Base-by-base conservation (phyloP, 2,329 filamentous ascomycete species). In the Mycosphaerella arachidis region DNA sequence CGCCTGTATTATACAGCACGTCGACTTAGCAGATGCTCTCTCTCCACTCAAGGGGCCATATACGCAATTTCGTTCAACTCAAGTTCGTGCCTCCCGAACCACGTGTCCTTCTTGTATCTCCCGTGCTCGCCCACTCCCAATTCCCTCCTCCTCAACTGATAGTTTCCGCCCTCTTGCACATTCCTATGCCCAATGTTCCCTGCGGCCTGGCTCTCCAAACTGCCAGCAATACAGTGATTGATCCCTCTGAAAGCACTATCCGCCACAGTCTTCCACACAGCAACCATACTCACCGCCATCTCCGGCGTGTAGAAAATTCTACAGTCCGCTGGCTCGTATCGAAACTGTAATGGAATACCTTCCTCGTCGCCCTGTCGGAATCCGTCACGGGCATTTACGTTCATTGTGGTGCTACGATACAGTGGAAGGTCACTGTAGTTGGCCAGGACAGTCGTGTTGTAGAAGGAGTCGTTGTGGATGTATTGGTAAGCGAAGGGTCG, bases 241-340 rank as follows among this genome's bases (percentile, higher is more conserved):
- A 65, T 55, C 8, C 68, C 69, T 29, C 67, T 66, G 62, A 68
- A 74, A 3, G 70, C 71, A 1, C 67, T 69, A 56, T 73, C 70
- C 5, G 71, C 72, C 1, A 72, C 71, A 1, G 69, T 70, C 68
- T 78, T 78, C 81, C 81, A 83, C 20, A 79, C 70, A 43, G 76
- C 77, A 9, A 73, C 73, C 50, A 80, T 74, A 61, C 82, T 78
- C 8, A 70, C 74, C 51, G 80, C 65, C 77, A 82, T 83, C n/a
- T 72, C 74, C 35, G 74, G 73, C 2, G 80, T 82, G 73, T 79
- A 82, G 70, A 77, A 82, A 29, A 83, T 76, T 16, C 81, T 74
- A 68, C 81, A 83, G 66, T 82, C 80, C 1, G 77, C 72, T 27
- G 77, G 71, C 68, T 82, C 78, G 50, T 75, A 76, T 1, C 80